These are phyloP conservation scores for Gigaspora rosea DNA, from an alignment of 192 early-diverging fungal species.

Conservation along the genomic window DNA sequence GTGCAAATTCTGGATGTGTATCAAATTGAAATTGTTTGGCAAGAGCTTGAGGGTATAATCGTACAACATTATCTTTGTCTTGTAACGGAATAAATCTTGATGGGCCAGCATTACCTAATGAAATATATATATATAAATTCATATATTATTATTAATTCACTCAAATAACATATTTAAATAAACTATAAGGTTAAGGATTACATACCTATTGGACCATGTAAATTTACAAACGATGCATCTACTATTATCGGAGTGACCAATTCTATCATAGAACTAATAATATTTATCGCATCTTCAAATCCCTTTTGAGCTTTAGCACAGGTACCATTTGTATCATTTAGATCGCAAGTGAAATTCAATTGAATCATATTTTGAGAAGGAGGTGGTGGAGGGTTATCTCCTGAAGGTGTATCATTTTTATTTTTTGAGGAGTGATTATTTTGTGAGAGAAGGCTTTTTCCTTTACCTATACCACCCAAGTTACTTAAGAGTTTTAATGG, in stretches of 20 bases:
- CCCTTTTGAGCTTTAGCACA: not conserved
- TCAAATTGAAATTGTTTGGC: not conserved
- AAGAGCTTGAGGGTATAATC: slow-evolving; percentile 16
- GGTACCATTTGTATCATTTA: not conserved
- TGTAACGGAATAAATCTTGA: not conserved
- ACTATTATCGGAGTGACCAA: not conserved
- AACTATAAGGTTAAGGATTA: not conserved
- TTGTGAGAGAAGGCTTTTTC: too few species aligned
- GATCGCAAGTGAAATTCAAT: not conserved
- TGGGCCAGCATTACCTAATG: not conserved
- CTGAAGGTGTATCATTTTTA: too few species aligned
- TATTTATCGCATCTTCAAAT: not conserved
- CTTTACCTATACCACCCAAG: too few species aligned
- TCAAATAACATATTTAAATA: not conserved
- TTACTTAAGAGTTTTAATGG: too few species aligned
- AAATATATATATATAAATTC: not conserved
- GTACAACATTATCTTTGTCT: not conserved
- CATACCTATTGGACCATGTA: not conserved
- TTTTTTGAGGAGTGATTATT: too few species aligned
- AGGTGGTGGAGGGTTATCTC: too few species aligned
- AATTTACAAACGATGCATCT: not conserved
- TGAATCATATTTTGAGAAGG: not conserved
- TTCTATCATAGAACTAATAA: not conserved
- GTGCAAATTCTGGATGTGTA: not conserved
- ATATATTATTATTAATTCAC: not conserved